phyloP scores from a whole-genome alignment of 164 flowering plant species.

The Stephania cephalantha region DNA sequence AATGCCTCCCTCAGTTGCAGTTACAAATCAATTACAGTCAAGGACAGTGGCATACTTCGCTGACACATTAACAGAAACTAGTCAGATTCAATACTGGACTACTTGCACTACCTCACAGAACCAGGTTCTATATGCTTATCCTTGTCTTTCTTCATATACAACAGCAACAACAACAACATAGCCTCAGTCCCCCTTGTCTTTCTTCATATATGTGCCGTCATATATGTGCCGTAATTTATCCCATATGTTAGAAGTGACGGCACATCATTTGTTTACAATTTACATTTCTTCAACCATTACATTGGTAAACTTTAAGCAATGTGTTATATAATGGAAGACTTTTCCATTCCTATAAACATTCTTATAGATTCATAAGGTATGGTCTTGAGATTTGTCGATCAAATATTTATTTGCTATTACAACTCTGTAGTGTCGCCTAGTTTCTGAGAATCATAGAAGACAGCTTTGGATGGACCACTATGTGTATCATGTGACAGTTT shows the following conservation, averaged over 20 bases:
- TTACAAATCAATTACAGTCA: slow-evolving; percentile 35
- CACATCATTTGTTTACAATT: not conserved
- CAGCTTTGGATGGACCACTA: not conserved
- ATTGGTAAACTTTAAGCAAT: not conserved
- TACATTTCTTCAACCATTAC: not conserved
- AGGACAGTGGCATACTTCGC: slow-evolving; percentile 42
- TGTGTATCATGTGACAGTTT: not conserved
- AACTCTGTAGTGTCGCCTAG: not conserved
- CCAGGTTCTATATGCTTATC: slow-evolving; percentile 41
- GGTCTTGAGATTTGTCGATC: not conserved
- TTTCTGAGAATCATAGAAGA: not conserved
- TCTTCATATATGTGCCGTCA: no score
- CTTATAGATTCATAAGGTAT: no score
- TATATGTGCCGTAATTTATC: not conserved
- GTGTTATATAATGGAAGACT: not conserved
- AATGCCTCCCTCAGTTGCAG: slow-evolving; percentile 45
- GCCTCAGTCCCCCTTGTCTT: no score
- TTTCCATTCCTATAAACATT: no score
- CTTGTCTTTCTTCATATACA: not conserved
- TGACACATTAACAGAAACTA: slow-evolving; percentile 30
- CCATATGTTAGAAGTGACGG: not conserved
- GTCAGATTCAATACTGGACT: slow-evolving; percentile 59
- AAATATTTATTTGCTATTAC: not conserved
- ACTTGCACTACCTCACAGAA: slow-evolving; percentile 51
- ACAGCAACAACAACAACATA: no score